A percentile compares a stretch with the other conserved stretches of the same genome.
Evolutionary conservation across 768 basidiomycete genomes (phyloP).

Genomic region (Suillus sp.): DNA sequence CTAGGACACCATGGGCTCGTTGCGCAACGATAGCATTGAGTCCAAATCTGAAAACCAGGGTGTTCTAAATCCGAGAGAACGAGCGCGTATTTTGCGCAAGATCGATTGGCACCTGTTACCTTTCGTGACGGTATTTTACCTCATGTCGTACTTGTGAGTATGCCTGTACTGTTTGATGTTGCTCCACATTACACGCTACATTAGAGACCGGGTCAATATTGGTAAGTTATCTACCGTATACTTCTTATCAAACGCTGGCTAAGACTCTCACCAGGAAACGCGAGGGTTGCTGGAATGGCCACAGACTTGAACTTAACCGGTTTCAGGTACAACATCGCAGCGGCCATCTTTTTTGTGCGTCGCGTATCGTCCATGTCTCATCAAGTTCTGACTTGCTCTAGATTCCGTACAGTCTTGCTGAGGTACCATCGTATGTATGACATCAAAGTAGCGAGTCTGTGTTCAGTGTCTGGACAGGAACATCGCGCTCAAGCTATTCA

Average conservation of each 20-base stretch:
- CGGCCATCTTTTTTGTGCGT: conserved; percentile 41
- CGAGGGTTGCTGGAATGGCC: conserved; percentile 47
- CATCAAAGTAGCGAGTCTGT: not conserved
- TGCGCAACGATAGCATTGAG: not conserved
- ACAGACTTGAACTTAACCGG: conserved; percentile 37
- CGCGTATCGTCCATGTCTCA: not conserved
- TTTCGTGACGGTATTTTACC: conserved; percentile 44
- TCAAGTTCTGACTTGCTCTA: conserved; percentile 14
- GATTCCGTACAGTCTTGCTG: conserved; percentile 40
- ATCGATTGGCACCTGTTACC: conserved; percentile 47
- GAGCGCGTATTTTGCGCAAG: conserved; percentile 39
- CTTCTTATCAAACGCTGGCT: not conserved
- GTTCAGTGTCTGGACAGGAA: conserved; percentile 30
- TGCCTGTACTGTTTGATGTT: not conserved
- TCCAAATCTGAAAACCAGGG: not conserved
- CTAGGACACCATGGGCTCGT: not conserved
- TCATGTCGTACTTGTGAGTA: conserved; percentile 49
- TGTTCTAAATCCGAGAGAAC: conserved; percentile 19
- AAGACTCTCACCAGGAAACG: conserved; percentile 34
- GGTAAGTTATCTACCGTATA: conserved; percentile 30
- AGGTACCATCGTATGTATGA: conserved; percentile 39
- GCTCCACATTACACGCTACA: not conserved
- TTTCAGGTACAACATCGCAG: conserved; percentile 38
- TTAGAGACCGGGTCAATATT: conserved; percentile 46
- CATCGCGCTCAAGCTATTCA: conserved; percentile 37